Base-by-base conservation (phyloP, 148 eudicot species). In the Rhododendron simsii region DNA sequence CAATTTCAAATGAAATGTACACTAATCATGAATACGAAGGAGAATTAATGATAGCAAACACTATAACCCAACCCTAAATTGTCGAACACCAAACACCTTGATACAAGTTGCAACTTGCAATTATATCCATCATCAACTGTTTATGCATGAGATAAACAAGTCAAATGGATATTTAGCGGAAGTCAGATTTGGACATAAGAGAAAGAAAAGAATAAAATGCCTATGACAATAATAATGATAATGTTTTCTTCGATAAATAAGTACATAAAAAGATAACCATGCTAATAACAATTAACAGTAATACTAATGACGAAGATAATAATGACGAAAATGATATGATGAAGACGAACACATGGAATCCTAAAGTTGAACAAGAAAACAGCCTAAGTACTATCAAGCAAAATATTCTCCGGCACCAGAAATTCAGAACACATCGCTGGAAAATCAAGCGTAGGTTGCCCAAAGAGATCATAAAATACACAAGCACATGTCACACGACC, bases 51-150 rank as follows among this genome's bases (percentile, higher is more conserved):
- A 41, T 41, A 41, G 45, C 7, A 41, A 41, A 41, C 45, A 41
- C 45, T 41, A 41, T 1, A 41, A 41, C 45, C 1, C 45, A 6
- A 41, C 45, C 45, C 45, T 5, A 41, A 41, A 41, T 41, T 41
- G 45, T 41, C 45, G 1, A 41, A 41, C 45, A 41, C 45, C 45
- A 41, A 41, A 41, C 45, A 41, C 45, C 45, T 41, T 41, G 45
- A 41, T 6, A 41, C 45, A 41, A 41, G 45, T 41, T 41, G 45
- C 45, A 5, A 41, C 45, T 41, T 41, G 73, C 45, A 80, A 78
- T 26, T 37, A 39, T 61, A 41, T 45, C 78, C 44, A 83, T 69
- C 85, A 81, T 57, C 83, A 57, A 57, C 41, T n/a, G 16, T 76
- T 81, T 83, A 67, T 47, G 67, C 53, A 50, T 16, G 15, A 18